Evolutionary conservation across 768 basidiomycete species (phyloP).

Genomic region (Mycena amicta): DNA sequence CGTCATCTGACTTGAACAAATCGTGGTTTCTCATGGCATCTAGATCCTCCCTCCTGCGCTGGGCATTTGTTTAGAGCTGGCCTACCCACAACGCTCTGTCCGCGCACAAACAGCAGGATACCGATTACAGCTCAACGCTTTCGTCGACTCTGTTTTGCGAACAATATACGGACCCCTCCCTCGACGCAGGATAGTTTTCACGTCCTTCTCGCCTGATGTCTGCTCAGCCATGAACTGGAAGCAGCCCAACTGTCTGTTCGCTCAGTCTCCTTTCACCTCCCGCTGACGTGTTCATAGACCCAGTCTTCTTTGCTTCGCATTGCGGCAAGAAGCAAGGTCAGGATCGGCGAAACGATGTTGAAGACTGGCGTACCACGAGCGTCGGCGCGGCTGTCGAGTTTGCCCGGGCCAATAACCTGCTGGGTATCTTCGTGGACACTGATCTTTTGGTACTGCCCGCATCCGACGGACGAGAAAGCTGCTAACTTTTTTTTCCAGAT

Average conservation of each 20-base stretch:
- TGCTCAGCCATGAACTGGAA: conserved; percentile 97
- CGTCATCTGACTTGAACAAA: conserved; percentile 25
- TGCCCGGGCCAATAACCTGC: conserved; percentile 86
- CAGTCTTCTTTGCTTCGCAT: conserved; percentile 90
- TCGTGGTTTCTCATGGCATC: conserved; percentile 10
- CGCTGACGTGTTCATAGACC: conserved; percentile 55
- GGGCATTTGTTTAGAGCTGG: conserved; percentile 83
- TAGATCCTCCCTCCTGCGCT: conserved; percentile 63
- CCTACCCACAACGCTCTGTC: conserved; percentile 53
- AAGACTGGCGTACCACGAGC: conserved; percentile 61
- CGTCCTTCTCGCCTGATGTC: conserved; percentile 87
- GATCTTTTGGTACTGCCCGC: conserved; percentile 77
- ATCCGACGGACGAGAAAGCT: too few species aligned
- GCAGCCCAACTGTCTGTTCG: conserved; percentile 86
- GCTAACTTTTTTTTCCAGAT: conserved; percentile 47
- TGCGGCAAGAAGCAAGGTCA: conserved; percentile 65
- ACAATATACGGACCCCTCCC: conserved; percentile 62
- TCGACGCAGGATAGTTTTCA: conserved; percentile 85
- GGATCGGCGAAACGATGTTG: conserved; percentile 37
- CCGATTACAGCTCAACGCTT: conserved; percentile 72
- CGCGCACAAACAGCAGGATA: conserved; percentile 53
- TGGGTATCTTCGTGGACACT: conserved; percentile 90
- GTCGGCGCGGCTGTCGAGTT: conserved; percentile 93
- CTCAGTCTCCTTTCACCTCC: conserved; percentile 1
- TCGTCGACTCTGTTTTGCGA: conserved; percentile 83